These are phyloP conservation scores for Centaurea solstitialis DNA, from an alignment of 129 eudicot species.

Conservation along the genomic window DNA sequence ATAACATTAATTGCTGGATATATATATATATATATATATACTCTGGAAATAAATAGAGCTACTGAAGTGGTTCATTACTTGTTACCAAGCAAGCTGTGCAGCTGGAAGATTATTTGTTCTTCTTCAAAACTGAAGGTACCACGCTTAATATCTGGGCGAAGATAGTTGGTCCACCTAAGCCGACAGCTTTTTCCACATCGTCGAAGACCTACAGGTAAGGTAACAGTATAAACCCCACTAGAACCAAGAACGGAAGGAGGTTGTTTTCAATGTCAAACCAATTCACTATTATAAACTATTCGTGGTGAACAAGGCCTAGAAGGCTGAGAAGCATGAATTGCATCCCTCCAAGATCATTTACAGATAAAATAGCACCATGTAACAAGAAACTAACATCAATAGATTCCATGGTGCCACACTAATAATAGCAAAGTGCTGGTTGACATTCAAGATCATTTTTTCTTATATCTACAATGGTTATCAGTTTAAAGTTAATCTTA, in stretches of 20 bases:
- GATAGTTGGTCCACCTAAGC: conserved; percentile 90
- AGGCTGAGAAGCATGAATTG: not conserved
- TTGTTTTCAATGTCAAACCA: not conserved
- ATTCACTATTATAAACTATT: not conserved
- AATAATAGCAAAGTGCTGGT: not conserved
- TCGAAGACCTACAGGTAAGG: conserved; percentile 52
- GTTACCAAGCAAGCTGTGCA: conserved; percentile 75
- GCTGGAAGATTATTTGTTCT: conserved; percentile 55
- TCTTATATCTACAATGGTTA: not conserved
- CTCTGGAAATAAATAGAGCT: conserved; percentile 11
- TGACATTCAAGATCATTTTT: not conserved
- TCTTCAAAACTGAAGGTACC: conserved; percentile 79
- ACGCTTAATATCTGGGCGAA: conserved; percentile 85
- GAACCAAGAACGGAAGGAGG: not conserved
- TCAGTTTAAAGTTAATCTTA: not conserved
- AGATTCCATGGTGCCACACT: not conserved
- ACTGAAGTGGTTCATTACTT: conserved; percentile 46
- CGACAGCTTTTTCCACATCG: conserved; percentile 97
- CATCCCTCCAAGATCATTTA: not conserved
- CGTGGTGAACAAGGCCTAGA: not conserved
- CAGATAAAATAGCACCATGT: not conserved
- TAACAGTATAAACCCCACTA: not conserved
- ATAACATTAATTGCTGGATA: not conserved
- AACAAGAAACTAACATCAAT: not conserved
- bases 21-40: not conserved